Conservation (phyloP, 2,329 filamentous ascomycete genomes). For the Clonostachys chloroleuca region DNA sequence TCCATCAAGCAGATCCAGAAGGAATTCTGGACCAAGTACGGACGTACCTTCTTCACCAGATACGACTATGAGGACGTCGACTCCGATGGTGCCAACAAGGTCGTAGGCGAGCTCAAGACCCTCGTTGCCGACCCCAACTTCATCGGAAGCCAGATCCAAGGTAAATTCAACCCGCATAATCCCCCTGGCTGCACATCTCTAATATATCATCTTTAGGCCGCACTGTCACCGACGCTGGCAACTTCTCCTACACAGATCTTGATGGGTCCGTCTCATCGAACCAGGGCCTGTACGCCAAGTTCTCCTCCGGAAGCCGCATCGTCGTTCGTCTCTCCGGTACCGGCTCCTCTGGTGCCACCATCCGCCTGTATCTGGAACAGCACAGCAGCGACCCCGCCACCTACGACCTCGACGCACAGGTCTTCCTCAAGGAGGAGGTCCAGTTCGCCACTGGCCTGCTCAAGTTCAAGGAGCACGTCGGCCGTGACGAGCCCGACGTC, state of each 20-base stretch:
- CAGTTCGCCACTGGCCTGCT: constrained; percentile 78
- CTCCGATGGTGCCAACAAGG: constrained; percentile 84
- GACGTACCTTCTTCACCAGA: constrained; percentile 97
- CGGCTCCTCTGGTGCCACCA: constrained; percentile 91
- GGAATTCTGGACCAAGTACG: constrained; percentile 95
- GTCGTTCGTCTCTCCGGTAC: constrained; percentile 94
- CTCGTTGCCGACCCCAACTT: constrained; percentile 73
- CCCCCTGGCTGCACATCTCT: no score
- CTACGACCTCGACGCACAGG: constrained; percentile 81
- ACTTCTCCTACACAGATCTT: constrained; percentile 98
- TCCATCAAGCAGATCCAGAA: constrained; percentile 96
- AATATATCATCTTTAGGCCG: constrained; percentile 40
- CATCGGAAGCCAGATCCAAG: constrained; percentile 75
- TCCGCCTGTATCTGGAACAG: constrained; percentile 95
- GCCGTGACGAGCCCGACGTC: constrained; percentile 89
- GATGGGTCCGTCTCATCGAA: constrained; percentile 94
- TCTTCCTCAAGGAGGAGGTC: constrained; percentile 89
- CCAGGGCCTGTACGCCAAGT: constrained; percentile 92
- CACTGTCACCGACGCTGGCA: constrained; percentile 83
- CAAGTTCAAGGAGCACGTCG: constrained; percentile 91
- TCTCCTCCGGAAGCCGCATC: constrained; percentile 90
- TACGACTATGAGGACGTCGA: constrained; percentile 98
- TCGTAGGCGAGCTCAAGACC: constrained; percentile 75
- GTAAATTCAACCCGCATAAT: constrained; percentile 28
- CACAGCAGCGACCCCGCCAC: constrained; percentile 78